A percentile compares a stretch with the other conserved stretches of the same genome.
Evolutionary conservation across 306 rosid genomes (phyloP).

Genomic region (Gleditsia sinensis): DNA sequence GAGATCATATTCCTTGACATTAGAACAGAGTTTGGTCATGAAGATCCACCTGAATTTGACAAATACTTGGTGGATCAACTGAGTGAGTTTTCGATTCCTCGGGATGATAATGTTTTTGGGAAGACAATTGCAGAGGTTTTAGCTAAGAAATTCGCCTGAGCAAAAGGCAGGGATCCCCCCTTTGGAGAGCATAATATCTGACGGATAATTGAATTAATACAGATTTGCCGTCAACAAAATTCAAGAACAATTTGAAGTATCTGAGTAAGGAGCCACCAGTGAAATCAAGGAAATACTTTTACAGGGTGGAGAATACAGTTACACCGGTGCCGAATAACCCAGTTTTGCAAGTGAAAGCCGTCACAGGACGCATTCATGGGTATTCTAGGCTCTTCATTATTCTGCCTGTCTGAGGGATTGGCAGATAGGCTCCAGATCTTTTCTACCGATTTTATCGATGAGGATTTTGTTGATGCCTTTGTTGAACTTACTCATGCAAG

Average conservation of each 20-base stretch:
- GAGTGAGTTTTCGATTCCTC: constrained; percentile 67
- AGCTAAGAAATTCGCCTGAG: constrained; percentile 66
- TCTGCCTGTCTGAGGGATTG: constrained; percentile 49
- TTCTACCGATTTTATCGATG: constrained; percentile 79
- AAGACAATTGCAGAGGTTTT: constrained; percentile 66
- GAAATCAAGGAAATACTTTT: constrained; percentile 64
- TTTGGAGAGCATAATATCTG: constrained; percentile 70
- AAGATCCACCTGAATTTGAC: constrained; percentile 81
- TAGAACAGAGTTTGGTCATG: constrained; percentile 78
- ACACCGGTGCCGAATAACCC: constrained; percentile 86
- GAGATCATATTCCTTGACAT: constrained; percentile 82
- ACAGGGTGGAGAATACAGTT: constrained; percentile 92
- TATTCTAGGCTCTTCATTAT: constrained; percentile 72
- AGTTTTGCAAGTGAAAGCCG: constrained; percentile 75
- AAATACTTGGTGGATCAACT: constrained; percentile 63
- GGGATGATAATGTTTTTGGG: constrained; percentile 63
- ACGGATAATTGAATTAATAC: constrained; percentile 85
- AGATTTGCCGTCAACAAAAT: constrained; percentile 85
- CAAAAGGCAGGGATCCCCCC: constrained; percentile 62
- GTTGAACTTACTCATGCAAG: constrained; percentile 74
- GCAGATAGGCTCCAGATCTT: constrained; percentile 69
- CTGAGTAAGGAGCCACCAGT: constrained; percentile 67
- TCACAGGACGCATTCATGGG: constrained; percentile 67
- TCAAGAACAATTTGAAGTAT: constrained; percentile 75
- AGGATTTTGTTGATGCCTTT: constrained; percentile 86